Conservation (phyloP, 768 basidiomycete species). For the Tylopilus vinaceipallidus region DNA sequence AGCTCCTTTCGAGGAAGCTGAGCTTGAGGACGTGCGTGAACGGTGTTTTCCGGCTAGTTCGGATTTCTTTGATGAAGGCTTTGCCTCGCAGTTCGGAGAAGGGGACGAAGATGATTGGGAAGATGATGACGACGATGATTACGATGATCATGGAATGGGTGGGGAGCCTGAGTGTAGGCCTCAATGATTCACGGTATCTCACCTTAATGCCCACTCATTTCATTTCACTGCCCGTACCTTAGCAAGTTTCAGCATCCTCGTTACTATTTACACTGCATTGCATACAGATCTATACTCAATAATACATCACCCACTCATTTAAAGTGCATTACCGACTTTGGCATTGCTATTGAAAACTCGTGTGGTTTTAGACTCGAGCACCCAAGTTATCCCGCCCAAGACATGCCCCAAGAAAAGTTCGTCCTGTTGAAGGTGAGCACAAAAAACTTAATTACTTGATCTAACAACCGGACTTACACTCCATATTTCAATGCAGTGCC, state of each 20-base stretch:
- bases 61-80: conserved; percentile 76
- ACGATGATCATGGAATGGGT: conserved; percentile 38
- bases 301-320: conserved; percentile 21
- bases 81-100: conserved; percentile 69
- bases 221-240: conserved; percentile 16
- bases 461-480: conserved; percentile 41
- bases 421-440: conserved; percentile 43
- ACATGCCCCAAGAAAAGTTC: conserved; percentile 69
- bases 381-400: conserved; percentile 73
- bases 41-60: conserved; percentile 70
- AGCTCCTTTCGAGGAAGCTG: conserved; percentile 69
- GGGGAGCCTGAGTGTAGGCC: conserved; percentile 59
- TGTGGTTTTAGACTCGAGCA: conserved; percentile 67
- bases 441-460: not conserved
- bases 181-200: conserved; percentile 40
- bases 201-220: conserved; percentile 10
- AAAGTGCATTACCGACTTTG: conserved; percentile 50
- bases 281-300: conserved; percentile 25
- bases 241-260: conserved; percentile 10
- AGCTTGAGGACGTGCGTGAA: conserved; percentile 81
- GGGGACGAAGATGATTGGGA: conserved; percentile 69
- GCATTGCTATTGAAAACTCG: conserved; percentile 59
- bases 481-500: conserved; percentile 80
- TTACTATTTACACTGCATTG: conserved; percentile 30
- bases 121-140: conserved; percentile 66